Conservation (phyloP, 495 filamentous ascomycete species). For the Sabuloglossum arenarium region DNA sequence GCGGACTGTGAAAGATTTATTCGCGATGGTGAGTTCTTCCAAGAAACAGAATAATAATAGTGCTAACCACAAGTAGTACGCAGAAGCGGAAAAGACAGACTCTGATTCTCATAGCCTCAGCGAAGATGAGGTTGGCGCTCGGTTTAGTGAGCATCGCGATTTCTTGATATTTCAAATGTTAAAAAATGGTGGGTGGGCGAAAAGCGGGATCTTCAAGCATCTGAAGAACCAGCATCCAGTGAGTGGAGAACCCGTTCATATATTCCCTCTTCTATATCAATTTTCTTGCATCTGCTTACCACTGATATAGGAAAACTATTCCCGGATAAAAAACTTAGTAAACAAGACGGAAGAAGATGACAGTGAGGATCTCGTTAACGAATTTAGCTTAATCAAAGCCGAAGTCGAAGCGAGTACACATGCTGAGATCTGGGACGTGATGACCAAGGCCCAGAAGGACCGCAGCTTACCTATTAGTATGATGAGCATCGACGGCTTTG, state of each 20-base stretch:
- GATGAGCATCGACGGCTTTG: neutral
- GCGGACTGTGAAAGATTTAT: conserved; percentile 11
- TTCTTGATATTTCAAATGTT: conserved; percentile 40
- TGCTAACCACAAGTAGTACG: neutral
- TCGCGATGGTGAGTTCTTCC: neutral
- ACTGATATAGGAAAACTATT: neutral
- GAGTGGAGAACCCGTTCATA: conserved; percentile 2
- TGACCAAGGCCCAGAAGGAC: neutral
- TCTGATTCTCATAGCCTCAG: neutral
- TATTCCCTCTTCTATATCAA: neutral
- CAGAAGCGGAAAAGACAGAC: neutral
- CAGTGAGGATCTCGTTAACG: neutral
- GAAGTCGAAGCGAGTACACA: no score
- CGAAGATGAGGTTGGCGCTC: neutral
- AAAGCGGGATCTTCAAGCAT: conserved; percentile 30
- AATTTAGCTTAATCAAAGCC: no score
- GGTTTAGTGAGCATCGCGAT: conserved; percentile 29
- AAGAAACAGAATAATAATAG: neutral
- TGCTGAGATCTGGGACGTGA: neutral
- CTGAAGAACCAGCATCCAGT: conserved; percentile 29
- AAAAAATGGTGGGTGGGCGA: conserved; percentile 31
- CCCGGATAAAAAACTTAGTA: neutral
- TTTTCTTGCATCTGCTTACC: neutral
- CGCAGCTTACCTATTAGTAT: neutral
- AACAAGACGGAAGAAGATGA: neutral